Evolutionary conservation across 2,329 filamentous ascomycete species (phyloP).

Genomic region (Penicillium sp.): DNA sequence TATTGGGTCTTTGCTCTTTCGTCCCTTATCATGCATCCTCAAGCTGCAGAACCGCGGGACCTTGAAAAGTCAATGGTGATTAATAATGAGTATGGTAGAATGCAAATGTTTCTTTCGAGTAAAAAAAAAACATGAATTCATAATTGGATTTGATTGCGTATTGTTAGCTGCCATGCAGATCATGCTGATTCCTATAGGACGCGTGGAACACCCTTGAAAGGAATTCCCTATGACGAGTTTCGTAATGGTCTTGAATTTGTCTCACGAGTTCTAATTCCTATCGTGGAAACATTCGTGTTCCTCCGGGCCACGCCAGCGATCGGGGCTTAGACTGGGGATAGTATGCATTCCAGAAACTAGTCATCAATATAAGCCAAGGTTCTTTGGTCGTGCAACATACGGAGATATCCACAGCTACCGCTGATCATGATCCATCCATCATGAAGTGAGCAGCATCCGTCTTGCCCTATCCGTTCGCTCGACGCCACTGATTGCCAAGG

Average conservation of each 20-base stretch:
- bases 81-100: background rate
- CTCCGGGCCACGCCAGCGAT: slow-evolving; percentile 1
- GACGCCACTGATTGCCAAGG: slow-evolving; percentile 18
- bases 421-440: background rate
- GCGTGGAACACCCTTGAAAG: slow-evolving; percentile 5
- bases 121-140: no score
- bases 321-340: background rate
- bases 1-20: slow-evolving; percentile 4
- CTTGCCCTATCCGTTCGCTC: slow-evolving; percentile 17
- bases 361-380: background rate
- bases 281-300: background rate
- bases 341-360: slow-evolving; percentile 1
- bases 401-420: background rate
- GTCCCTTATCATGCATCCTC: slow-evolving; percentile 12
- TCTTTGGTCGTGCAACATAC: background rate
- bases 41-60: slow-evolving; percentile 6
- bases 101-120: no score
- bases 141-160: slow-evolving; percentile 1
- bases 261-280: background rate
- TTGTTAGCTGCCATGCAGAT: slow-evolving; percentile 15
- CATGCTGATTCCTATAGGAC: slow-evolving; percentile 10
- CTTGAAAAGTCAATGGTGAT: background rate
- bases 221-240: slow-evolving; percentile 6
- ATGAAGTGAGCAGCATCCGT: slow-evolving; percentile 7
- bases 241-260: background rate